Conservation (phyloP, 23 red algal genomes). For the Gracilaria gracilis region DNA sequence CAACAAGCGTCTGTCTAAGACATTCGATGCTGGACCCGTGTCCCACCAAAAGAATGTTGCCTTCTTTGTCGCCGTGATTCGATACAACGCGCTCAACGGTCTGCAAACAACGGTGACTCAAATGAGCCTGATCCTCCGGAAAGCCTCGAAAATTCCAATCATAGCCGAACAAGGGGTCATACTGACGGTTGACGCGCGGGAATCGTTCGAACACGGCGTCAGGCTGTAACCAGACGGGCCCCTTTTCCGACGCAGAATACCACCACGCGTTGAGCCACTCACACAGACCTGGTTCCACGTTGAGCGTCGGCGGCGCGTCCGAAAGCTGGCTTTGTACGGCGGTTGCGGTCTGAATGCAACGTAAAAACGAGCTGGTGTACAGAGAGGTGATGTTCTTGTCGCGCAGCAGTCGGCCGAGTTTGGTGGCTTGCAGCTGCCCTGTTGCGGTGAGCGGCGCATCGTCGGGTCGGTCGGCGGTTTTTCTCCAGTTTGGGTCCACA, state of each 20-base stretch:
- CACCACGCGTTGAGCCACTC: constrained; percentile 53
- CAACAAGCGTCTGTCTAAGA: neutral
- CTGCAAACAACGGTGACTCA: constrained; percentile 10
- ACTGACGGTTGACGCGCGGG: constrained; percentile 7
- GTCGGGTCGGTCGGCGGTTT: constrained; percentile 21
- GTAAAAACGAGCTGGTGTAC: constrained; percentile 47
- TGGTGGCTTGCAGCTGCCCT: constrained; percentile 24
- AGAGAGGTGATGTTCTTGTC: constrained; percentile 25
- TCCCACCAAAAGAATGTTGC: constrained; percentile 64
- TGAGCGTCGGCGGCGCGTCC: neutral
- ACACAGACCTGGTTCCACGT: constrained; percentile 56
- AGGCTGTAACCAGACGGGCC: constrained; percentile 23
- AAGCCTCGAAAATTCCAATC: constrained; percentile 48
- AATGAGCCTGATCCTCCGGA: neutral
- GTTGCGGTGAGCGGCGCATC: constrained; percentile 44
- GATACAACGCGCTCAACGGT: neutral
- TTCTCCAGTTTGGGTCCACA: constrained; percentile 43
- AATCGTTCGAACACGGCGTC: constrained; percentile 21
- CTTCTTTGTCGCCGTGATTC: neutral
- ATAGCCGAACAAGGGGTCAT: constrained; percentile 17
- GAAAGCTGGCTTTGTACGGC: neutral
- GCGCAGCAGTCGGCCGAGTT: constrained; percentile 8
- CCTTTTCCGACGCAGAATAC: constrained; percentile 30
- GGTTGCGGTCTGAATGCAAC: constrained; percentile 42
- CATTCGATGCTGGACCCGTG: constrained; percentile 37